Percentiles rank a stretch among this genome's conserved stretches.
phyloP scores from a whole-genome alignment of 345 rosid genomes.

The Firmiana major region DNA sequence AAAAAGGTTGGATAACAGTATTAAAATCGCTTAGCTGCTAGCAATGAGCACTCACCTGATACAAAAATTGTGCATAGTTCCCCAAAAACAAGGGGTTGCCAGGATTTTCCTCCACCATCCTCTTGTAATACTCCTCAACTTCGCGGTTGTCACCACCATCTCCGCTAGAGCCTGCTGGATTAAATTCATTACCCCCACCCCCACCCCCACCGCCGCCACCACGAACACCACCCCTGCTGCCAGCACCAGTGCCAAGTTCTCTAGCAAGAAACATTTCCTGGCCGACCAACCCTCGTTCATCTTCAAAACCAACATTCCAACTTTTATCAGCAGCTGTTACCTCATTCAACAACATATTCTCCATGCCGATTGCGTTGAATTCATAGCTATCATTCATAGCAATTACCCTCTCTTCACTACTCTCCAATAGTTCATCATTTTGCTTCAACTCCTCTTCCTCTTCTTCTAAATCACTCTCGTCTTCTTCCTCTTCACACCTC shows the following conservation, averaged over 20 bases:
- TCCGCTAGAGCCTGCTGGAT: conserved; percentile 23
- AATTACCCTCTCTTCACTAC: neutral
- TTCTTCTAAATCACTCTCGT: conserved; percentile 8
- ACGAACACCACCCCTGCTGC: neutral
- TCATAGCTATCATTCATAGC: neutral
- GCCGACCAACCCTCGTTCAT: conserved; percentile 10
- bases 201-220: conserved; percentile 17
- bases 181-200: conserved; percentile 24
- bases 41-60: conserved; percentile 34
- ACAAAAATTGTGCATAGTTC: conserved; percentile 58
- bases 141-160: conserved; percentile 31
- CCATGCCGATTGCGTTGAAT: conserved; percentile 1
- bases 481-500: conserved; percentile 20
- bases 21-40: neutral
- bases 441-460: conserved; percentile 26
- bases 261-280: conserved; percentile 42
- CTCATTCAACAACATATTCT: conserved; percentile 18
- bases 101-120: conserved; percentile 54
- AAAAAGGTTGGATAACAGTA: neutral
- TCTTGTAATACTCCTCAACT: conserved; percentile 49
- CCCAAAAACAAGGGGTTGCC: conserved; percentile 47
- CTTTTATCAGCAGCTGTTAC: neutral
- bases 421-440: neutral
- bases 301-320: conserved; percentile 20
- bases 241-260: conserved; percentile 35